Base-by-base conservation (phyloP, 805 yeast species). In the Candida khao-thaluensis region DNA sequence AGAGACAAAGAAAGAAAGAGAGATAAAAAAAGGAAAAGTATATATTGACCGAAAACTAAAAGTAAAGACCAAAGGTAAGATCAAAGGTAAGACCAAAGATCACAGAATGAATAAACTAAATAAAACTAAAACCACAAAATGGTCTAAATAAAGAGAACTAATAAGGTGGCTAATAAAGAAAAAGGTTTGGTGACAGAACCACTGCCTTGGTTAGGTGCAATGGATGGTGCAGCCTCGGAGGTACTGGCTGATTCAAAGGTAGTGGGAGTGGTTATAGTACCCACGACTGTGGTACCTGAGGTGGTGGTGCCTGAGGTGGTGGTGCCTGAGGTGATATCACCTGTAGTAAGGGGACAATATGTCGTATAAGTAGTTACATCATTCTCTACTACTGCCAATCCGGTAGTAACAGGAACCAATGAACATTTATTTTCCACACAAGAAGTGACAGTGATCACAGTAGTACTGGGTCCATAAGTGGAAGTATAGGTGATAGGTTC, bases 401-500 rank as follows among this genome's bases (percentile, higher is more conserved):
- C 66, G 35, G 68, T 61, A 47, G 66, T 61, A 28, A 59, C 62
- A 25, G 63, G 52, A 26, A 43, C 52, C 22, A 44, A 43, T 5
- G 44, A 24, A 50, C 72, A 66, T 39, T 43, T 48, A 52, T 61
- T 38, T 42, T 57, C 55, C 8, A 53, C 49, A 49, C 72, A 66
- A 17, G 69, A 60, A 28, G 71, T 64, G 42, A 62, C 47, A 37
- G 69, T 63, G 23, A 62, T 44, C 24, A 61, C 60, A n/a, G 66
- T 59, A 30, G 66, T 59, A 10, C 17, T 17, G 8, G 17, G 7
- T 9, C 20, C 26, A 17, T 35, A 30, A 18, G 43, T 37, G 2
- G 47, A 37, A 24, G 45, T 40, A 29, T 37, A 37, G 9, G 43
- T 40, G 12, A 42, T 25, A 9, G 28, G 17, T 7, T 30, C 24